phyloP scores from a whole-genome alignment of 495 filamentous ascomycete genomes.

The Daldinia loculata region DNA sequence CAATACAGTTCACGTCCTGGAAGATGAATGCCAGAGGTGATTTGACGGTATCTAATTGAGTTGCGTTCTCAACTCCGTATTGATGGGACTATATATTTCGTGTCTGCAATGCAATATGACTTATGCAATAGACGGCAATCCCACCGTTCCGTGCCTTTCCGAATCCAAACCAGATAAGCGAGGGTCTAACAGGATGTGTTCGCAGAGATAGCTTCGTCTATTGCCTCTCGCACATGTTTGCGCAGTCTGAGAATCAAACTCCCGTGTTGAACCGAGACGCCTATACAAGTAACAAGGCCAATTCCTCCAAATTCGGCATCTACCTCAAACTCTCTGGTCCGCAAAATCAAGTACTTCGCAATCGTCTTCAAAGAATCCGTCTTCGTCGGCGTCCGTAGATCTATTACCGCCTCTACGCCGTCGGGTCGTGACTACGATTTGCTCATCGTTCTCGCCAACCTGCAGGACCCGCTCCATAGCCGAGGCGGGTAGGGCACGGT shows the following conservation, averaged over 20 bases:
- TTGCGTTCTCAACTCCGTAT: conserved; percentile 33
- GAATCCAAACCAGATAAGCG: conserved; percentile 36
- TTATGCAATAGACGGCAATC: conserved; percentile 45
- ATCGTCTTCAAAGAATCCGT: conserved; percentile 94
- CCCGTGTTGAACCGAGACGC: conserved; percentile 33
- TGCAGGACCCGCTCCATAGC: conserved; percentile 66
- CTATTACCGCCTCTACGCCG: conserved; percentile 66
- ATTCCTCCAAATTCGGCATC: conserved; percentile 21
- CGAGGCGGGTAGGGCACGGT: conserved; percentile 61
- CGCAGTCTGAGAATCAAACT: conserved; percentile 37
- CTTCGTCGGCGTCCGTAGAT: conserved; percentile 63
- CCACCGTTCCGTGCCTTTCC: conserved; percentile 25
- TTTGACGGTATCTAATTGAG: conserved; percentile 45
- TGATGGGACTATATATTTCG: conserved; percentile 34
- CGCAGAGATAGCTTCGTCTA: conserved; percentile 19
- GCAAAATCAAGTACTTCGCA: conserved; percentile 94
- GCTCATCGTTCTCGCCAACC: conserved; percentile 72
- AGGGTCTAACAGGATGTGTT: conserved; percentile 29
- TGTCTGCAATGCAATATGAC: conserved; percentile 39
- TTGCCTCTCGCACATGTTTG: conserved; percentile 18
- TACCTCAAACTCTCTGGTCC: conserved; percentile 75
- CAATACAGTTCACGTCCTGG: conserved; percentile 6
- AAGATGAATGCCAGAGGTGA: conserved; percentile 13
- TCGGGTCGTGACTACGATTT: conserved; percentile 82
- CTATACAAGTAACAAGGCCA: conserved; percentile 30